phyloP scores from a whole-genome alignment of 495 filamentous ascomycete species.

The Lentithecium fluviatile region DNA sequence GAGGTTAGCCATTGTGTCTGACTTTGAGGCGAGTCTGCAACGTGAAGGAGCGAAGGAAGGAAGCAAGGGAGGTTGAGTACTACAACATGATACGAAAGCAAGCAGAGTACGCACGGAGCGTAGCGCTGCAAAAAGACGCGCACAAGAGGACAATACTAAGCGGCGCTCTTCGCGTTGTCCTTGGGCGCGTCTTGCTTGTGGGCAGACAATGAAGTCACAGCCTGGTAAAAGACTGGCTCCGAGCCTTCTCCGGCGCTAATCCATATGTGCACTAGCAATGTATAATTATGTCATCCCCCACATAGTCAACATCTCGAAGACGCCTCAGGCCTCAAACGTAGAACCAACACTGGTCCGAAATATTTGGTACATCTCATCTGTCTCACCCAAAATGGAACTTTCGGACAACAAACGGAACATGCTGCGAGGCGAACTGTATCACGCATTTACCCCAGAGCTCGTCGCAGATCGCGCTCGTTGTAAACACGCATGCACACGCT shows the following conservation, averaged over 20 bases:
- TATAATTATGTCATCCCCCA: no score
- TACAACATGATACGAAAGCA: not conserved
- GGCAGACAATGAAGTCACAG: no score
- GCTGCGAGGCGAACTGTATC: constrained; percentile 46
- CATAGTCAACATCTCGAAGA: no score
- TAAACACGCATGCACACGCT: constrained; percentile 56
- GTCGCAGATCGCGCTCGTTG: constrained; percentile 59
- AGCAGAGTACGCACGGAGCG: not conserved
- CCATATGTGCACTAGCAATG: no score
- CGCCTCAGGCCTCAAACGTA: no score
- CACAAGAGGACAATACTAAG: not conserved
- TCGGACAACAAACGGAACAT: constrained; percentile 45
- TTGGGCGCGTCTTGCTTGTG: not conserved
- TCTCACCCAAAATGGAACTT: constrained; percentile 22
- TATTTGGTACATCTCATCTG: not conserved
- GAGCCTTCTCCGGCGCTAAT: no score
- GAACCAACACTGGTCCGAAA: no score
- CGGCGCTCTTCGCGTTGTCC: no score
- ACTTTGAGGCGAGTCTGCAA: not conserved
- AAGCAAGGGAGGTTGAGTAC: not conserved
- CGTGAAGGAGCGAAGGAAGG: not conserved
- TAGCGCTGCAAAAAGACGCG: not conserved
- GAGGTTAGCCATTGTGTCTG: constrained; percentile 1
- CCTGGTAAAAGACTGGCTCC: no score
- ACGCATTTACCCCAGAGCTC: constrained; percentile 57